Evolutionary conservation across 306 rosid genomes (phyloP).

Genomic region (Quercus alba): DNA sequence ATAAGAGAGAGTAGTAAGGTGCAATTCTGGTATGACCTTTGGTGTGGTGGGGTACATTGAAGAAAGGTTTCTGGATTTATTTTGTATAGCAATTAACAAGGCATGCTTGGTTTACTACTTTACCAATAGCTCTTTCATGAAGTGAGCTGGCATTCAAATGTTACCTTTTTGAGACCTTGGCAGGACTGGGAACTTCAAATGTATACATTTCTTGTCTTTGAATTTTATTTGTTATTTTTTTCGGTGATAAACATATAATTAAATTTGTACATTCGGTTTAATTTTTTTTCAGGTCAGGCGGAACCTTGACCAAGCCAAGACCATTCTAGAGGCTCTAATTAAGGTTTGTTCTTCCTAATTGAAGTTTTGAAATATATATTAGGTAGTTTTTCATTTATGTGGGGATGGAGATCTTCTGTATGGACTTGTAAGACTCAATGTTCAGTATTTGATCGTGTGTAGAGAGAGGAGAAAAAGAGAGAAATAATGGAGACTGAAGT

Average conservation of each 20-base stretch:
- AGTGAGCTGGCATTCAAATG: no score
- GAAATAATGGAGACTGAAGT: constrained; percentile 93
- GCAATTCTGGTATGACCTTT: no score
- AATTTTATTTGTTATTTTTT: constrained; percentile 10
- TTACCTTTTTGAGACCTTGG: no score
- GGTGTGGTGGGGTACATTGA: no score
- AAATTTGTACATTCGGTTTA: constrained; percentile 10
- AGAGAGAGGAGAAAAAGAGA: constrained; percentile 94
- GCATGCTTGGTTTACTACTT: no score
- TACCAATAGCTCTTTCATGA: no score
- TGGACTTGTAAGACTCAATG: constrained; percentile 17
- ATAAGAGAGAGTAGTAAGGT: no score
- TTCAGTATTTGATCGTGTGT: constrained; percentile 33
- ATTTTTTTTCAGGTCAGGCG: constrained; percentile 76
- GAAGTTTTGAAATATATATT: constrained; percentile 13
- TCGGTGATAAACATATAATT: not conserved
- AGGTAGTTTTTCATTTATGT: constrained; percentile 6
- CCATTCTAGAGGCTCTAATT: constrained; percentile 80
- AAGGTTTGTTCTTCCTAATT: constrained; percentile 48
- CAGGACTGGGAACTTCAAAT: not conserved
- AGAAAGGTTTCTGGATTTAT: no score
- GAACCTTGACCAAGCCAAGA: constrained; percentile 97
- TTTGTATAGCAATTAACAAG: no score
- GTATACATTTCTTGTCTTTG: not conserved
- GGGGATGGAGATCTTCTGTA: not conserved